Evolutionary conservation across 768 basidiomycete genomes (phyloP).

Genomic region (Neoboletus brunneissimus): DNA sequence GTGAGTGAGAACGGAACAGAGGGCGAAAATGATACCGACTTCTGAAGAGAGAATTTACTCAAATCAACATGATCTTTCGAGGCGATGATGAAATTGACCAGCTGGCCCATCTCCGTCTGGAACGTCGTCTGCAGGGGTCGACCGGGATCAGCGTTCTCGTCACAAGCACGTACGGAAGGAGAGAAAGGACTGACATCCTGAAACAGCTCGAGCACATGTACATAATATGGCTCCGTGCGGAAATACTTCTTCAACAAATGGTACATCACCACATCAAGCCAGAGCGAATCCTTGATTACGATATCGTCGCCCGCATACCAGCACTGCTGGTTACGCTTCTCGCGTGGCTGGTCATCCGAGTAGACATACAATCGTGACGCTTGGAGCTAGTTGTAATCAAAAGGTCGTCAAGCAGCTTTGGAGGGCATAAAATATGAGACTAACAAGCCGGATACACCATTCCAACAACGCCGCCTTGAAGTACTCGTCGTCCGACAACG

Average conservation of each 20-base stretch:
- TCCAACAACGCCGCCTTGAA: background rate
- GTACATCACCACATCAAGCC: background rate
- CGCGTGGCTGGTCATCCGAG: background rate
- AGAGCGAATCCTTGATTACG: background rate
- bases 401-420: background rate
- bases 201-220: conserved; percentile 1
- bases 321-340: background rate
- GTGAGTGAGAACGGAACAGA: background rate
- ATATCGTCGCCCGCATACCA: background rate
- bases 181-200: background rate
- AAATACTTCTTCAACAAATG: background rate
- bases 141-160: background rate
- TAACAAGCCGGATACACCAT: background rate
- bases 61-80: background rate
- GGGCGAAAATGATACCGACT: background rate
- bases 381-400: background rate
- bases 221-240: background rate
- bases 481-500: background rate
- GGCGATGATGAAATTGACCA: background rate
- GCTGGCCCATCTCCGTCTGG: conserved; percentile 1
- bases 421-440: background rate
- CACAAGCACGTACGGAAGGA: too few species aligned
- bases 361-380: background rate
- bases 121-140: background rate
- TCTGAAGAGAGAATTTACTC: conserved; percentile 2